Evolutionary conservation across 2,329 filamentous ascomycete species (phyloP).

Genomic region (Claviceps paspali): DNA sequence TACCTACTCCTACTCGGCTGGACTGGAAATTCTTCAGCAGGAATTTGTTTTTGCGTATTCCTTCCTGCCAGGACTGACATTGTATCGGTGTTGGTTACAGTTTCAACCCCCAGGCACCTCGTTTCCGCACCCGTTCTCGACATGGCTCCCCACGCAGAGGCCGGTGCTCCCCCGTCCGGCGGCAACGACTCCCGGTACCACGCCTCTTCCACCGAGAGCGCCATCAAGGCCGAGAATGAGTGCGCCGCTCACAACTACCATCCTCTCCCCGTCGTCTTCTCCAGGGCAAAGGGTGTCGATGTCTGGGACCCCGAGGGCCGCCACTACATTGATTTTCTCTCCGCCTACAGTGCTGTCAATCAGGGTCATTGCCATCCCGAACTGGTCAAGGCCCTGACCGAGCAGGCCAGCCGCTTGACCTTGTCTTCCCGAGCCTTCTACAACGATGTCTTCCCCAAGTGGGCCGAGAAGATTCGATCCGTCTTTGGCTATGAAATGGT

Average conservation of each 20-base stretch:
- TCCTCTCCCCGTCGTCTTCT: slow-evolving; percentile 85
- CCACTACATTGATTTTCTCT: slow-evolving; percentile 95
- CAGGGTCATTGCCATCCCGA: slow-evolving; percentile 97
- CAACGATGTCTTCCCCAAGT: slow-evolving; percentile 95
- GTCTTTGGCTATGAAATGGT: slow-evolving; percentile 97
- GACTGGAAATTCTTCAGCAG: too few species aligned
- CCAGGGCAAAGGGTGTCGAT: slow-evolving; percentile 66
- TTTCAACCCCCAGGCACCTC: too few species aligned
- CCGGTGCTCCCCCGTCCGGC: slow-evolving; percentile 14
- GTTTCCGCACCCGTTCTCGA: slow-evolving; percentile 9
- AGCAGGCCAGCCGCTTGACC: slow-evolving; percentile 80
- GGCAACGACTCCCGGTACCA: slow-evolving; percentile 40
- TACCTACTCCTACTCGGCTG: too few species aligned
- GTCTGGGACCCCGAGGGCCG: slow-evolving; percentile 97
- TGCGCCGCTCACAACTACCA: slow-evolving; percentile 98
- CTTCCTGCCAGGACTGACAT: not conserved
- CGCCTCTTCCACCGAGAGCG: slow-evolving; percentile 59
- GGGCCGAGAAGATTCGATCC: slow-evolving; percentile 79
- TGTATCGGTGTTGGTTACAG: not conserved
- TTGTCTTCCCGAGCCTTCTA: slow-evolving; percentile 91
- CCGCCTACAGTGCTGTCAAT: slow-evolving; percentile 94
- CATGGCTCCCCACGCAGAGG: slow-evolving; percentile 47
- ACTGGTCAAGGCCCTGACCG: slow-evolving; percentile 74
- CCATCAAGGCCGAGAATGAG: slow-evolving; percentile 67
- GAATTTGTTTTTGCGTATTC: too few species aligned